A percentile compares a stretch with the other conserved stretches of the same genome.
Conservation (phyloP, 345 rosid genomes). For the Tarenaya hassleriana region DNA sequence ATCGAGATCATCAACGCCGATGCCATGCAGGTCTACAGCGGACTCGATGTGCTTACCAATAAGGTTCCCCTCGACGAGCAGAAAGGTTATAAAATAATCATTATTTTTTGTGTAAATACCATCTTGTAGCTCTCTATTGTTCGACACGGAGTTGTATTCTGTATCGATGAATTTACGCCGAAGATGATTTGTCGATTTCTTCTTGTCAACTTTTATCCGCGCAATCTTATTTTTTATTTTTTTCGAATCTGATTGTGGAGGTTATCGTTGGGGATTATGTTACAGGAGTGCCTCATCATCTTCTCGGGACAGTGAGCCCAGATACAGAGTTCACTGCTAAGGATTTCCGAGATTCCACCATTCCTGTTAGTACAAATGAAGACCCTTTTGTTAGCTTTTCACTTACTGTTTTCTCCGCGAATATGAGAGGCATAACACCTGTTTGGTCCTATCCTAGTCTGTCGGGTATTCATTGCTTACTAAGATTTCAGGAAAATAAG, state of each 20-base stretch:
- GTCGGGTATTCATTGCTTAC: no score
- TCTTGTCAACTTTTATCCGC: not conserved
- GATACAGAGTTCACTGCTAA: constrained; percentile 68
- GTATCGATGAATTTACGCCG: not conserved
- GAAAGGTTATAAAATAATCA: constrained; percentile 35
- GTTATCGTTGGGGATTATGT: constrained; percentile 10
- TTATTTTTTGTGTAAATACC: not conserved
- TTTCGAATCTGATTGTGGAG: not conserved
- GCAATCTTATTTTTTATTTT: no score
- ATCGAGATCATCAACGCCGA: constrained; percentile 89
- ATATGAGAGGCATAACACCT: not conserved
- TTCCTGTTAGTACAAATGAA: constrained; percentile 48
- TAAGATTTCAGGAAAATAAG: no score
- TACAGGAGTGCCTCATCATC: constrained; percentile 82
- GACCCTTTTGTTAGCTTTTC: not conserved
- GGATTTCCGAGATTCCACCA: constrained; percentile 59
- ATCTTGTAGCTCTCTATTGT: not conserved
- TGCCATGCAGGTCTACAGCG: constrained; percentile 87
- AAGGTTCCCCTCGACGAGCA: constrained; percentile 63
- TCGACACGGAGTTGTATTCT: not conserved
- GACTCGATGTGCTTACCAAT: constrained; percentile 87
- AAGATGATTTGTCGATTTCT: not conserved
- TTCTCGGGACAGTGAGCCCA: constrained; percentile 66
- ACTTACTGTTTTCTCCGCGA: not conserved
- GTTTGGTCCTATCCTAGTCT: not conserved